phyloP scores from a whole-genome alignment of 1,284 basidiomycete genomes.

The Melampsora occidentalis region DNA sequence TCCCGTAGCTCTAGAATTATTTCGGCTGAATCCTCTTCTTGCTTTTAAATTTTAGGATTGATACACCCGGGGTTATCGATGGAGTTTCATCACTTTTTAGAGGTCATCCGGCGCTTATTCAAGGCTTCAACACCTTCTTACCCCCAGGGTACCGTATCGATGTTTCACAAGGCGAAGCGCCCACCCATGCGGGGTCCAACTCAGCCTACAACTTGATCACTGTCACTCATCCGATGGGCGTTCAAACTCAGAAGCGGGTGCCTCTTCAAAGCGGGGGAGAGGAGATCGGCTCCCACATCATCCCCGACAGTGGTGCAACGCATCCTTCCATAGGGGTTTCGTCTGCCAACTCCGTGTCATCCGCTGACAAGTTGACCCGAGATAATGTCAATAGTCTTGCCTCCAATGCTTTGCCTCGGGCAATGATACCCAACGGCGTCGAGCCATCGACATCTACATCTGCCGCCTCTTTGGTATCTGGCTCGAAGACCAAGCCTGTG shows the following conservation, averaged over 20 bases:
- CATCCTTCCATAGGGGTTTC: slow-evolving; percentile 9
- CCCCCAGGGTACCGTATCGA: slow-evolving; percentile 96
- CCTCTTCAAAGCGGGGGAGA: slow-evolving; percentile 43
- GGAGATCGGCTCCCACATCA: slow-evolving; percentile 39
- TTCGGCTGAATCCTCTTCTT: slow-evolving; percentile 6
- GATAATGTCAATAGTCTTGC: slow-evolving; percentile 24
- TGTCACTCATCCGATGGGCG: slow-evolving; percentile 48
- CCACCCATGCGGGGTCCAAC: slow-evolving; percentile 53
- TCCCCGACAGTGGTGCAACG: not conserved
- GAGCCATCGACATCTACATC: not conserved
- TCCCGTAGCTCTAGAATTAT: slow-evolving; percentile 9
- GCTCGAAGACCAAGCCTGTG: slow-evolving; percentile 30
- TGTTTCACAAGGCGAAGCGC: slow-evolving; percentile 66
- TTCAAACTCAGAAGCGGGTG: slow-evolving; percentile 47
- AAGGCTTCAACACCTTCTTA: slow-evolving; percentile 98
- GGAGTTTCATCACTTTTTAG: slow-evolving; percentile 93
- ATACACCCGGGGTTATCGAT: slow-evolving; percentile 97
- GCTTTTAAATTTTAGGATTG: slow-evolving; percentile 73
- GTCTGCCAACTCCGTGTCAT: not conserved
- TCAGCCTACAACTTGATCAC: slow-evolving; percentile 51
- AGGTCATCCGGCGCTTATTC: slow-evolving; percentile 87
- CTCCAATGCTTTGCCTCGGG: not conserved
- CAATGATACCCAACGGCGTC: not conserved
- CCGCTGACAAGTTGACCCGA: slow-evolving; percentile 11
- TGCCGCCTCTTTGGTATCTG: slow-evolving; percentile 7